Percentiles rank a stretch among this genome's conserved stretches.
Conservation (phyloP, 805 yeast genomes). For the Saturnispora quitensis region DNA sequence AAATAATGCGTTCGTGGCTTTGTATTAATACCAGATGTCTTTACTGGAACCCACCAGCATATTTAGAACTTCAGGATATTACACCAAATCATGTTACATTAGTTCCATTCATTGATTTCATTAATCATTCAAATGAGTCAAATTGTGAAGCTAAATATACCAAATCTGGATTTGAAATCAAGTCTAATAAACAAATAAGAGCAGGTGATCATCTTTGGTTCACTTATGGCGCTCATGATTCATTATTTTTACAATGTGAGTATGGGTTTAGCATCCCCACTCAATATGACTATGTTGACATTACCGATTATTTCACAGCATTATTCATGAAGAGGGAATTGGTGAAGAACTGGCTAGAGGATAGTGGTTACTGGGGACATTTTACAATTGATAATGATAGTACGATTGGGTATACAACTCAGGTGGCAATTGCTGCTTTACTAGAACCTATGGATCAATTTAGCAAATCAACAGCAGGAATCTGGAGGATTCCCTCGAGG, state of each 20-base stretch:
- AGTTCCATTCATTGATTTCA: constrained; percentile 86
- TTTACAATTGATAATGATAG: constrained; percentile 1
- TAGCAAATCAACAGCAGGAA: background rate
- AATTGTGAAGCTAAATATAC: constrained; percentile 45
- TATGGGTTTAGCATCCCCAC: constrained; percentile 63
- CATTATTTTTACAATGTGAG: constrained; percentile 73
- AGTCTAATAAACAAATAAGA: constrained; percentile 25
- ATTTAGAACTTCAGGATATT: constrained; percentile 5
- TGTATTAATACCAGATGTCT: constrained; percentile 88
- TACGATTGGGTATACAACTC: background rate
- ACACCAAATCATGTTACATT: constrained; percentile 62
- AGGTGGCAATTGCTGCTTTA: background rate
- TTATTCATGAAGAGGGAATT: background rate
- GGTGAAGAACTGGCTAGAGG: background rate
- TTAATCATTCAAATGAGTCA: constrained; percentile 56
- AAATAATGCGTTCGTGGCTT: constrained; percentile 67
- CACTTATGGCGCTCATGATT: constrained; percentile 83
- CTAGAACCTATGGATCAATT: background rate
- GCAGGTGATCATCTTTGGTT: constrained; percentile 52
- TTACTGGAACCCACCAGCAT: constrained; percentile 53
- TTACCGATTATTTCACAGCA: constrained; percentile 30
- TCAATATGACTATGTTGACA: constrained; percentile 56
- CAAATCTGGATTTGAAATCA: constrained; percentile 44
- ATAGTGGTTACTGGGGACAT: background rate
- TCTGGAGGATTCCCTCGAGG: background rate